Conservation (phyloP, 2,329 filamentous ascomycete species). For the Madurella fahalii region DNA sequence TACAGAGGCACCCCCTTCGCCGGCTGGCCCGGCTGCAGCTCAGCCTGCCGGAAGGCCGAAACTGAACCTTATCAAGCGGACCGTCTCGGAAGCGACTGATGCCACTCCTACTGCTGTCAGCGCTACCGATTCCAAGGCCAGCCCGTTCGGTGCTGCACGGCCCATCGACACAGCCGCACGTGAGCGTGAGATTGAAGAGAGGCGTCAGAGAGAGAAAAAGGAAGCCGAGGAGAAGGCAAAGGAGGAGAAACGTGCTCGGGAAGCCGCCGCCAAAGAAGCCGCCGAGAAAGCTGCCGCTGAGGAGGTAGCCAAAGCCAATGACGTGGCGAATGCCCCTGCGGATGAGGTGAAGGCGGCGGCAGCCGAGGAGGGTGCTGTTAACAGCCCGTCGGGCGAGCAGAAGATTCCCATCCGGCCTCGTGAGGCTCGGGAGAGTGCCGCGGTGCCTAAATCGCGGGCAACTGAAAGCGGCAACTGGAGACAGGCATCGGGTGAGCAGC, state of each 20-base stretch:
- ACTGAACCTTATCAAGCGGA: slow-evolving; percentile 86
- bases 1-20: slow-evolving; percentile 72
- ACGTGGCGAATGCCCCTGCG: slow-evolving; percentile 26
- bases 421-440: slow-evolving; percentile 38
- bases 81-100: slow-evolving; percentile 69
- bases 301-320: slow-evolving; percentile 33
- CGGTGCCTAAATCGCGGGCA: slow-evolving; percentile 50
- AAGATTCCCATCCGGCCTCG: slow-evolving; percentile 40
- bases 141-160: slow-evolving; percentile 86
- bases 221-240: slow-evolving; percentile 83
- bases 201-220: slow-evolving; percentile 77
- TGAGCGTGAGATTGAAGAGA: slow-evolving; percentile 88
- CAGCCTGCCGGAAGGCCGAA: slow-evolving; percentile 64
- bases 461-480: slow-evolving; percentile 60
- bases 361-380: slow-evolving; percentile 28
- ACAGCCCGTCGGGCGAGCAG: slow-evolving; percentile 41
- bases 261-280: slow-evolving; percentile 49
- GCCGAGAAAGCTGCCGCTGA: slow-evolving; percentile 33
- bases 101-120: slow-evolving; percentile 43
- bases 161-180: slow-evolving; percentile 90
- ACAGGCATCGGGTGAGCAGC: slow-evolving; percentile 45
- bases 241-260: slow-evolving; percentile 67
- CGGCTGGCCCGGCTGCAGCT: slow-evolving; percentile 45
- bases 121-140: slow-evolving; percentile 68
- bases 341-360: slow-evolving; percentile 25